phyloP scores from a whole-genome alignment of 208 protist species.

The Trichomonas gallinae region DNA sequence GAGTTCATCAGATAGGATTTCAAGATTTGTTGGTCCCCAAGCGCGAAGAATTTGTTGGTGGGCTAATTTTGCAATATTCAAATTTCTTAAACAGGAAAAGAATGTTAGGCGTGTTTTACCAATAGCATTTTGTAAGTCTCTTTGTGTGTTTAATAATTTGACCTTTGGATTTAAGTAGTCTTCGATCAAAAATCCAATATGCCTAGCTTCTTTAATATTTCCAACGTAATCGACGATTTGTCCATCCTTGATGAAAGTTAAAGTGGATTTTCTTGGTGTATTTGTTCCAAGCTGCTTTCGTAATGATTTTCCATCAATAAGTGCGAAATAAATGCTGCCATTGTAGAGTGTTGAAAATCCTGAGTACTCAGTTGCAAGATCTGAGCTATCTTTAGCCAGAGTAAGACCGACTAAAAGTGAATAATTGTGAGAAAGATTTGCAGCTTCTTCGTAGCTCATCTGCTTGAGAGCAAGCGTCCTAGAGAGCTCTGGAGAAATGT shows the following conservation, averaged over 20 bases:
- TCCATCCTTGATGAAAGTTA: background rate
- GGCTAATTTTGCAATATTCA: background rate
- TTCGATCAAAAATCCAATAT: background rate
- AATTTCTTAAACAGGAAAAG: background rate
- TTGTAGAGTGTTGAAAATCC: background rate
- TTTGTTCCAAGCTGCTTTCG: background rate
- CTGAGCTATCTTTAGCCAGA: background rate
- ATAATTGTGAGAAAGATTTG: background rate
- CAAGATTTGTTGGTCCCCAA: background rate
- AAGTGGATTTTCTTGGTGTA: background rate
- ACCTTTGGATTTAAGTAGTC: background rate
- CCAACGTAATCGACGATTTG: background rate
- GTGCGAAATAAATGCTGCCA: background rate
- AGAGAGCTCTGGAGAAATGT: background rate
- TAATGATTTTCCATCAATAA: background rate
- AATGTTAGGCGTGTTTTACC: background rate
- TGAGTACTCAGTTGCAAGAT: background rate
- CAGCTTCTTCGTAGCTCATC: background rate
- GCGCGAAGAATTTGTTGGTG: background rate
- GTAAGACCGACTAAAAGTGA: background rate
- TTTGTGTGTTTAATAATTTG: background rate
- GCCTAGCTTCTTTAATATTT: background rate
- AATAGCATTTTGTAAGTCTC: background rate
- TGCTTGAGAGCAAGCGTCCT: background rate
- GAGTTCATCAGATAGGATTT: background rate